phyloP scores from a whole-genome alignment of 1,284 basidiomycete genomes.

The Ustilago vetiveriae region DNA sequence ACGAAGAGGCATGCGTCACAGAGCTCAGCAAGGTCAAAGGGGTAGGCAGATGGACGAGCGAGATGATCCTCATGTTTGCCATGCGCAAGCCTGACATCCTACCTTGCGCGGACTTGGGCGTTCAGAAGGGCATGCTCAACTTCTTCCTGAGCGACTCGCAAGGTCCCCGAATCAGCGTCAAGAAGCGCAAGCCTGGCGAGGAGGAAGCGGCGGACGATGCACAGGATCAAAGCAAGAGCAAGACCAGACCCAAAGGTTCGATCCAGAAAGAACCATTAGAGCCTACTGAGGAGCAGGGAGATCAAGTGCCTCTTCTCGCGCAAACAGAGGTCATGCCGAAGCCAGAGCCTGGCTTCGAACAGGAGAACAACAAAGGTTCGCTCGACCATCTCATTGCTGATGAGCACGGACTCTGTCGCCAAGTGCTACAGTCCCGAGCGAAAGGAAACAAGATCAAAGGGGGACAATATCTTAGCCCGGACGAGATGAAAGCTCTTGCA shows the following conservation, averaged over 20 bases:
- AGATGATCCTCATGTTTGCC: slow-evolving; percentile 67
- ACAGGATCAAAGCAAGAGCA: not conserved
- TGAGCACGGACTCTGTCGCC: slow-evolving; percentile 32
- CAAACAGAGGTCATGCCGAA: slow-evolving; percentile 43
- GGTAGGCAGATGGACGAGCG: slow-evolving; percentile 64
- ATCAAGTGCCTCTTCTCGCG: slow-evolving; percentile 20
- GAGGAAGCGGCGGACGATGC: slow-evolving; percentile 15
- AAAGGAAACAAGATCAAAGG: slow-evolving; percentile 64
- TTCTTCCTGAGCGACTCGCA: slow-evolving; percentile 52
- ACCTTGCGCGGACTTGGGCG: slow-evolving; percentile 62
- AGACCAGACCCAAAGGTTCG: not conserved
- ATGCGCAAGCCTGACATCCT: slow-evolving; percentile 61
- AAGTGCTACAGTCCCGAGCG: slow-evolving; percentile 44
- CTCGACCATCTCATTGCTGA: slow-evolving; percentile 30
- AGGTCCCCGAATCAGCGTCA: slow-evolving; percentile 47
- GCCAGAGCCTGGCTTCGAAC: slow-evolving; percentile 14
- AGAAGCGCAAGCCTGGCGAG: slow-evolving; percentile 51
- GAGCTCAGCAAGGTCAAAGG: slow-evolving; percentile 61
- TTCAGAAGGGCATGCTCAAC: slow-evolving; percentile 63
- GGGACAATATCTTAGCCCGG: slow-evolving; percentile 58
- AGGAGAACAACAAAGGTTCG: not conserved
- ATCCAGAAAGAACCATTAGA: slow-evolving; percentile 8
- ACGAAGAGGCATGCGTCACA: slow-evolving; percentile 56
- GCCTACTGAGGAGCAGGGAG: slow-evolving; percentile 28
- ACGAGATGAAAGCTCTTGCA: slow-evolving; percentile 62